Evolutionary conservation across 345 rosid species (phyloP).

Genomic region (Euclidium syriacum): DNA sequence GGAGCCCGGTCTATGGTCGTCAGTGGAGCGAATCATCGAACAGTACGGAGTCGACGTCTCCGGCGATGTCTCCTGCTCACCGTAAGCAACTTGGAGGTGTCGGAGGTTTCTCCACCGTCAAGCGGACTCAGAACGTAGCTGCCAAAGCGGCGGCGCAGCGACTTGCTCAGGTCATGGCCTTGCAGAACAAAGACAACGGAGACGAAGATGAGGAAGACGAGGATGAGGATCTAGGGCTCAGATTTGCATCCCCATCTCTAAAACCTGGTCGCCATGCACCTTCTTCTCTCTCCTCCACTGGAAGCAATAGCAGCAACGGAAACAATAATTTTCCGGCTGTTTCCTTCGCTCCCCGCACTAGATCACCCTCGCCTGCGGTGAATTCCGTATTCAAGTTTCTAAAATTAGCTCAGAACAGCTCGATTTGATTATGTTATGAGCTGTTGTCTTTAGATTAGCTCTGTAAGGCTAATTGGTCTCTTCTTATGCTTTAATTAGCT

Average conservation of each 20-base stretch:
- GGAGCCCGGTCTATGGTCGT: conserved; percentile 73
- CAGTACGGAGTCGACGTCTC: conserved; percentile 86
- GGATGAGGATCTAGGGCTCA: conserved; percentile 60
- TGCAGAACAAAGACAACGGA: conserved; percentile 76
- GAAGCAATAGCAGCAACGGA: conserved; percentile 34
- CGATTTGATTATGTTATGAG: neutral
- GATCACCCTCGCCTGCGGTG: conserved; percentile 99
- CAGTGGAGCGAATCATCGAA: conserved; percentile 88
- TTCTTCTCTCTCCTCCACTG: conserved; percentile 31
- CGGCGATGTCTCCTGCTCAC: conserved; percentile 85
- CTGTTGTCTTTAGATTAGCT: neutral
- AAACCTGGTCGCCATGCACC: conserved; percentile 25
- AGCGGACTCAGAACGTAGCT: conserved; percentile 92
- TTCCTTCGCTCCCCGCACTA: conserved; percentile 47
- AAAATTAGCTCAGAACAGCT: conserved; percentile 13
- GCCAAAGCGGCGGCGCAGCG: conserved; percentile 97
- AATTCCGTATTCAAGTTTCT: conserved; percentile 8
- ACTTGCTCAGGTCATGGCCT: conserved; percentile 94
- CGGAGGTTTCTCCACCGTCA: conserved; percentile 62
- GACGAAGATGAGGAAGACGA: conserved; percentile 61
- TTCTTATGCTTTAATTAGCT: conserved; percentile 51
- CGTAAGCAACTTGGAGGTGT: conserved; percentile 48
- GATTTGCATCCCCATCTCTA: conserved; percentile 40
- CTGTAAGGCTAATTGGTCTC: conserved; percentile 23
- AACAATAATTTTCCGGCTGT: conserved; percentile 35